Evolutionary conservation across 2,329 filamentous ascomycete genomes (phyloP).

Genomic region (Ophiostoma piceae): DNA sequence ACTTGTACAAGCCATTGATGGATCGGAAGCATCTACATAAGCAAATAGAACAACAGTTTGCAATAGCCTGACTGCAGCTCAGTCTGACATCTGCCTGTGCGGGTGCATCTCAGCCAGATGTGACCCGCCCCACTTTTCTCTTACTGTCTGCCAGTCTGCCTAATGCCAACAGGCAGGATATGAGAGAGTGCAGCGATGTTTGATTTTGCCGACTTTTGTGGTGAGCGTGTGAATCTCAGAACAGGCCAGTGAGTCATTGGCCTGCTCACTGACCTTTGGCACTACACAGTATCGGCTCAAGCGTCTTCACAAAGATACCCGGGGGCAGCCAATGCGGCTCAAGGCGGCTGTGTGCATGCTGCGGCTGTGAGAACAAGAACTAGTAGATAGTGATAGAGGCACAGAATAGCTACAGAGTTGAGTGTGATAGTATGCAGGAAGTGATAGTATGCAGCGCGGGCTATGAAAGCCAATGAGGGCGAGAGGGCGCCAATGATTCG

Average conservation of each 20-base stretch:
- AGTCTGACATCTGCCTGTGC: neutral
- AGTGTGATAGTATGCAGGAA: neutral
- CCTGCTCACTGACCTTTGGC: no score
- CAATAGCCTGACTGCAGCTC: neutral
- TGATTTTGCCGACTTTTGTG: neutral
- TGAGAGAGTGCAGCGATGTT: no score
- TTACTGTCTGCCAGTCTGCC: neutral
- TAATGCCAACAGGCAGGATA: neutral
- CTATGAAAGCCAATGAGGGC: neutral
- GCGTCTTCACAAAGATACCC: neutral
- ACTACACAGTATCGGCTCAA: no score
- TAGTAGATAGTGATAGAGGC: neutral
- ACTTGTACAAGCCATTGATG: no score
- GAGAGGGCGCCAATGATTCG: neutral
- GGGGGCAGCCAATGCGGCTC: neutral
- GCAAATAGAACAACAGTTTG: no score
- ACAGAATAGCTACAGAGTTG: no score
- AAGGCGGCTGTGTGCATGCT: slow-evolving; percentile 13
- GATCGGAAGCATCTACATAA: no score
- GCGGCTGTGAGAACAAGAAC: neutral
- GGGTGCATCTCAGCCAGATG: neutral
- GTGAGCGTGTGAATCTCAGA: neutral
- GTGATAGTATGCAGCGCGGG: neutral
- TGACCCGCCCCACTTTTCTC: neutral
- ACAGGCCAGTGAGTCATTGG: neutral